Base-by-base conservation (phyloP, 352 stramenopile genomes). In the Hyaloperonospora arabidopsidis region DNA sequence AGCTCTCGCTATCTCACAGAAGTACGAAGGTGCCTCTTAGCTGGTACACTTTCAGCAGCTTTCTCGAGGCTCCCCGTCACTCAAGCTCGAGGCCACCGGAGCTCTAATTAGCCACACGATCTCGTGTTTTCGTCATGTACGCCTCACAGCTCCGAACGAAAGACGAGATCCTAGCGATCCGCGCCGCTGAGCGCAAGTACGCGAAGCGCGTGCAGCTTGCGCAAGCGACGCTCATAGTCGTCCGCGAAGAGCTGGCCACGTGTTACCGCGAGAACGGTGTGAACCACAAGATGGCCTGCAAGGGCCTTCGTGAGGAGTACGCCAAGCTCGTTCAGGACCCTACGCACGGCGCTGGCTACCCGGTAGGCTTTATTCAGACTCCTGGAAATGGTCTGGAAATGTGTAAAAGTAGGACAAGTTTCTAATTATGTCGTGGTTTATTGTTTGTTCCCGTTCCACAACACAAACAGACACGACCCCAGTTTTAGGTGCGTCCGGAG, bases 211-310 rank as follows among this genome's bases (percentile, higher is more conserved):
- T 67, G 62, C 72, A 87, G 45, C 61, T 93, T 22, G 78, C 84
- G 34, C 77, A 89, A 55, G 81, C 91, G 68, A 86, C 59, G 5
- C 52, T 93, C 57, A 93, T 91, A 76, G 64, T 91, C 41, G 81
- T 93, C 65, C 80, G 81, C 52, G 84, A 91, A 46, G 81, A 93
- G 63, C 68, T 93, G 57, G 80, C 84, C 52, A 79, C 79, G 52
- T 93, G 84, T 68, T 93, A 93, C 73, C 85, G 89, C 60, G 83
- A 93, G 65, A 74, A 91, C 66, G 84, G 84, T 54, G 79, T 93
- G 45, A 93, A 93, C 74, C 84, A 93, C 80, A 88, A 86, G 61
- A 84, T 91, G 52, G 78, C 75, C 19, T 93, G 84, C 79, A 91
- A 90, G 67, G 58, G 52, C 18, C 54, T 93, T 45, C 81, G 84